Percentiles rank a stretch among this genome's conserved stretches.
Conservation (phyloP, 2,329 filamentous ascomycete species). For the Botrytis deweyae region DNA sequence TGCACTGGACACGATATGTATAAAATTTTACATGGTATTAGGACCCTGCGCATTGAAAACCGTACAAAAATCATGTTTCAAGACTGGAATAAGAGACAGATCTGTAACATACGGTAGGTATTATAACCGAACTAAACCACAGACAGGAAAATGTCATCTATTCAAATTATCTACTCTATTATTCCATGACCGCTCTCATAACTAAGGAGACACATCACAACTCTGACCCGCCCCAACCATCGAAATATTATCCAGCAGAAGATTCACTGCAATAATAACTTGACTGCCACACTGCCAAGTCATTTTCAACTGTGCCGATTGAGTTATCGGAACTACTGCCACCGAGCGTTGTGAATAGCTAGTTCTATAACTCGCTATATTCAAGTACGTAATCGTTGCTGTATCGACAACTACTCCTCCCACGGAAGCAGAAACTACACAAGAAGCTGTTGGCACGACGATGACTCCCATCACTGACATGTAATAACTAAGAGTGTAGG, state of each 20-base stretch:
- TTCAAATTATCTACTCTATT: neutral
- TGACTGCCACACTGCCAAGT: neutral
- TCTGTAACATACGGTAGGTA: neutral
- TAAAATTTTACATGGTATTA: accelerated
- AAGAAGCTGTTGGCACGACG: neutral
- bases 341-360: neutral
- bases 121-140: neutral
- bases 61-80: neutral
- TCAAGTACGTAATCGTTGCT: neutral
- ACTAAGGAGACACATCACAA: neutral
- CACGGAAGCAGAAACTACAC: neutral
- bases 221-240: neutral
- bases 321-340: neutral
- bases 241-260: neutral
- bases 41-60: neutral
- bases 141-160: neutral
- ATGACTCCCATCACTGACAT: neutral
- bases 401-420: neutral
- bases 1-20: neutral
- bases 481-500: conserved; percentile 6
- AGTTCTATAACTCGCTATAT: neutral
- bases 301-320: neutral
- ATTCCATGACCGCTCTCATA: neutral
- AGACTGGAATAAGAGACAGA: neutral
- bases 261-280: accelerated